A percentile compares a stretch with the other conserved stretches of the same genome.
phyloP scores from a whole-genome alignment of 2,329 filamentous ascomycete species.

The Ceratocystis diversiconidia region DNA sequence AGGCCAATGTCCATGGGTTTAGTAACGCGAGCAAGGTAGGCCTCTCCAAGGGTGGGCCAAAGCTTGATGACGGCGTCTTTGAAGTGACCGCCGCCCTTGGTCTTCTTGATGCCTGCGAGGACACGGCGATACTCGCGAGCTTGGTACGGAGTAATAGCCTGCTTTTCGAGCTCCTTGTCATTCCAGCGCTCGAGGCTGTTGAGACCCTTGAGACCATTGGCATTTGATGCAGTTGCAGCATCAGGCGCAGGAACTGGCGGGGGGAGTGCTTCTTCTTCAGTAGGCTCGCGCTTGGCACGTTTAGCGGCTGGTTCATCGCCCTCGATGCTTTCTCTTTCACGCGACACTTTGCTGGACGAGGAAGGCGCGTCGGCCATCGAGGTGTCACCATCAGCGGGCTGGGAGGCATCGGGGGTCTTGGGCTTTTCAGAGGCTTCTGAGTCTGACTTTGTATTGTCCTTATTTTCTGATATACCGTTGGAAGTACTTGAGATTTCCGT shows the following conservation, averaged over 20 bases:
- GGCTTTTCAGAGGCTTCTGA: background rate
- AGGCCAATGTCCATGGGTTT: conserved; percentile 73
- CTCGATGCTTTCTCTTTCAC: conserved; percentile 64
- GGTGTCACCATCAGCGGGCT: conserved; percentile 21
- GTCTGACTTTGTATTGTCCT: background rate
- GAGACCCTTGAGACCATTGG: conserved; percentile 22
- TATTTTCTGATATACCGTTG: background rate
- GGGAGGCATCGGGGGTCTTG: conserved; percentile 16
- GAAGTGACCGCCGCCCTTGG: conserved; percentile 65
- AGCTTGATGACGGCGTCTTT: conserved; percentile 61
- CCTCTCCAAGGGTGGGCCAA: conserved; percentile 61
- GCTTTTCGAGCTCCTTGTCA: conserved; percentile 31
- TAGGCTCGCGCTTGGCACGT: conserved; percentile 58
- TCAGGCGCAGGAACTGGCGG: conserved; percentile 19
- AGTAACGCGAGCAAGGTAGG: conserved; percentile 53
- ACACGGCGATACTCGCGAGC: conserved; percentile 49
- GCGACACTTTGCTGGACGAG: conserved; percentile 45
- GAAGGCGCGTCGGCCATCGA: conserved; percentile 32
- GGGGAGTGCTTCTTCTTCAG: conserved; percentile 29
- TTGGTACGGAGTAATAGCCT: conserved; percentile 44
- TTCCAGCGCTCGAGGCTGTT: conserved; percentile 28
- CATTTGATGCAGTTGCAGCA: conserved; percentile 19
- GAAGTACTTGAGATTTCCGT: background rate
- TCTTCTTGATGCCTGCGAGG: conserved; percentile 69
- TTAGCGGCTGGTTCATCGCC: conserved; percentile 57